A percentile compares a stretch with the other conserved stretches of the same genome.
Evolutionary conservation across 2,329 filamentous ascomycete genomes (phyloP).

Genomic region (Zymoseptoria ardabiliae): DNA sequence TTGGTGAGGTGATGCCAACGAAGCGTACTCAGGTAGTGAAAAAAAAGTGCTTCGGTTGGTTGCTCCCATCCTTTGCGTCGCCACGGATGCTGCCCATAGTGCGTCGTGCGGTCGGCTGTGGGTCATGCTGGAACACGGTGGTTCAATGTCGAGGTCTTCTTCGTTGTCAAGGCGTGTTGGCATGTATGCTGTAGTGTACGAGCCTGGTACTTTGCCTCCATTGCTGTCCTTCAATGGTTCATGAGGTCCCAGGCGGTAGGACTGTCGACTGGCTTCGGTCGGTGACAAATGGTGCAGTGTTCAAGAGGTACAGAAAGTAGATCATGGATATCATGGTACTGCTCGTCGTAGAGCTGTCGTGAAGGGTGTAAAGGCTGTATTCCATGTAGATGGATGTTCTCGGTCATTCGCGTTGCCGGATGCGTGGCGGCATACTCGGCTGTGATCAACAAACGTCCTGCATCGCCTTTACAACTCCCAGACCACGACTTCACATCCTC

Average conservation of each 20-base stretch:
- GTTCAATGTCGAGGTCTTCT: neutral
- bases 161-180: too few relatives aligned
- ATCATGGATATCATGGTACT: neutral
- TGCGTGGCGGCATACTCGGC: neutral
- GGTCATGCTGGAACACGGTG: neutral
- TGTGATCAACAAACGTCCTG: neutral
- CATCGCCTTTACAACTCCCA: neutral
- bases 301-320: neutral
- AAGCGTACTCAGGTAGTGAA: neutral
- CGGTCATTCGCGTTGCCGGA: neutral
- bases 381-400: neutral
- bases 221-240: neutral
- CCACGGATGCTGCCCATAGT: neutral
- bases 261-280: neutral
- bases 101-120: neutral
- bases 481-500: neutral
- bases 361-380: neutral
- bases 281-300: neutral
- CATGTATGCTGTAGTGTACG: neutral
- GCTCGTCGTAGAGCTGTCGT: neutral
- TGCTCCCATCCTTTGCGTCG: too few relatives aligned
- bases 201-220: neutral
- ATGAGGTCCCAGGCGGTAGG: neutral
- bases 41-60: too few relatives aligned
- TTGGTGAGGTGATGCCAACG: neutral